Conservation (phyloP, 768 basidiomycete species). For the Lentinula boryana region DNA sequence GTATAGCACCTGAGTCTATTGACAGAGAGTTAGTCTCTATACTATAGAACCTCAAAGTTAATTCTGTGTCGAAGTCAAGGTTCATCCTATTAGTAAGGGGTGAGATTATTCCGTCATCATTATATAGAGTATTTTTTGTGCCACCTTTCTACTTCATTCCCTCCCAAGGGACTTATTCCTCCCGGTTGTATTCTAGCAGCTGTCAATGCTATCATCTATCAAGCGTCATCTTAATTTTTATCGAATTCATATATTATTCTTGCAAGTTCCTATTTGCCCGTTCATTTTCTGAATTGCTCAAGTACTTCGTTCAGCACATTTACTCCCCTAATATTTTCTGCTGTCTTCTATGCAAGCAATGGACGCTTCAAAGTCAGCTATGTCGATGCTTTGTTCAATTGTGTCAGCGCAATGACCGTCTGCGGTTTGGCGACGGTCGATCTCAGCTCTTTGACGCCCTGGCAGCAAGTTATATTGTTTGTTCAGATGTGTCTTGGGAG, state of each 20-base stretch:
- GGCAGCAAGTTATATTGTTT: conserved; percentile 68
- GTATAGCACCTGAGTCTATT: not conserved
- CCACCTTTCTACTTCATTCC: not conserved
- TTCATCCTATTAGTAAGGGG: not conserved
- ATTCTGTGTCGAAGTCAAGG: not conserved
- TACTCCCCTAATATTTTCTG: conserved; percentile 73
- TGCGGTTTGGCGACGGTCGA: conserved; percentile 72
- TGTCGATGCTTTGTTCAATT: conserved; percentile 74
- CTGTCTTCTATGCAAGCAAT: conserved; percentile 80
- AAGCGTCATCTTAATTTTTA: conserved; percentile 60
- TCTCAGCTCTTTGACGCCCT: conserved; percentile 58
- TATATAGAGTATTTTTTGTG: not conserved
- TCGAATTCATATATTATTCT: conserved; percentile 54
- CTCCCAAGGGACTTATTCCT: not conserved
- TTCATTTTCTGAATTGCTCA: not conserved
- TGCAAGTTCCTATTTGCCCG: conserved; percentile 33
- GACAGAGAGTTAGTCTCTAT: not conserved
- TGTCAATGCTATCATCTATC: conserved; percentile 19
- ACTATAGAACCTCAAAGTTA: not conserved
- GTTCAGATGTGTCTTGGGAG: conserved; percentile 75
- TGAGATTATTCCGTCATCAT: not conserved
- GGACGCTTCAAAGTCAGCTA: conserved; percentile 51
- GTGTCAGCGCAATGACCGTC: conserved; percentile 72
- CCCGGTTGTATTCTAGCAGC: not conserved
- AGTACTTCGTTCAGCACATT: conserved; percentile 44